Evolutionary conservation across 768 basidiomycete genomes (phyloP), one percentile per base, ranked within the genome.

Genomic region (Baorangia bicolor): DNA sequence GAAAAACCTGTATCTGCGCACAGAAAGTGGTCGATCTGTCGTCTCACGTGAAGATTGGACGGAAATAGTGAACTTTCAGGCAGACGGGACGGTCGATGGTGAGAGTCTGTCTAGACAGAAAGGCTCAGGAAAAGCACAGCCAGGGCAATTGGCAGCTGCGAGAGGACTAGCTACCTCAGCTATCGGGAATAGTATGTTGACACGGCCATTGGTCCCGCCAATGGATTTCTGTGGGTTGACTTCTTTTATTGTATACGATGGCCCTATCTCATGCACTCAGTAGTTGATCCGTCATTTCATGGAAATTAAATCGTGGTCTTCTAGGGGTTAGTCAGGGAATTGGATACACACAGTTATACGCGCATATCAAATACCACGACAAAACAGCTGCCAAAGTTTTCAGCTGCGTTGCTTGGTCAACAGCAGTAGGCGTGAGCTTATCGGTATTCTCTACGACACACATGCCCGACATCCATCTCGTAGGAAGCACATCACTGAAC

Each of bases 1-100:
- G 31, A 83, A 81, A 67, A 73, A 83, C 51, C 60, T 92, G 4
- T 92, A 79, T 62, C 51, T 90, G 44, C 65, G 65, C 27, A 60
- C 61, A n/a, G 52, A 57, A 33, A 39, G 42, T 12, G 13, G 53
- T 18, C 78, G 80, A 35, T 57, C 71, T 23, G 55, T 59, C 2
- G 61, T 87, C 33, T 66, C 75, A 23, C 75, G 76, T 42, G 66
- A 75, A 41, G 59, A 64, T 14, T 90, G 88, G 87, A 64, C 64
- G 51, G 52, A 71, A 23, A 74, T 76, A 23, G 87, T 85, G 28
- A 76, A 79, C 42, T 86, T 81, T 69, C 69, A 65, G 51, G 42
- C 23, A 25, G 56, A 37, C 7, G 33, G 20, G 40, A 35, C n/a
- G 25, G 43, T 5, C 4, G 49, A 56, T 37, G 49, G 48, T 20